A percentile compares a stretch with the other conserved stretches of the same genome.
Conservation (phyloP, 768 basidiomycete genomes). For the Collybia sordida region DNA sequence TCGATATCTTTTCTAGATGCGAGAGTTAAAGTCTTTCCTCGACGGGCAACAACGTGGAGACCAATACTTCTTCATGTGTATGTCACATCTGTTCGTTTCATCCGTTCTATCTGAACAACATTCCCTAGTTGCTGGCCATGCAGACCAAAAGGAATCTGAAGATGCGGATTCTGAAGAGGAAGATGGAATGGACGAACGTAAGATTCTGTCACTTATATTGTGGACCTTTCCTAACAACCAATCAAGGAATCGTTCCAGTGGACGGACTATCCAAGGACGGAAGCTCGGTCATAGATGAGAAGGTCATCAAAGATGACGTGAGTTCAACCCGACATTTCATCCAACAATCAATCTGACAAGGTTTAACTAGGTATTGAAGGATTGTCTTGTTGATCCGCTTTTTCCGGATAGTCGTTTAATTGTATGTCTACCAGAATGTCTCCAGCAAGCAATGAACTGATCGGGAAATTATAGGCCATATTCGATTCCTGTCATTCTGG, state of each 20-base stretch:
- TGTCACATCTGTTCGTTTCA: background rate
- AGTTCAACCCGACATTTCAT: background rate
- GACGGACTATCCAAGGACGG: background rate
- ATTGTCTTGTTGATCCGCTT: background rate
- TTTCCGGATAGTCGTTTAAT: background rate
- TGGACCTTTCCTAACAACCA: background rate
- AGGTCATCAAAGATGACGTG: background rate
- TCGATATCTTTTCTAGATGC: background rate
- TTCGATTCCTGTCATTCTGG: conserved; percentile 1
- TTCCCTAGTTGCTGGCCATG: background rate
- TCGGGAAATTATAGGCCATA: background rate
- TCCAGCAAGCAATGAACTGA: background rate
- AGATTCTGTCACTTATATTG: background rate
- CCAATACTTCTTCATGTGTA: background rate
- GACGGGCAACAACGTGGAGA: background rate
- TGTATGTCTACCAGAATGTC: background rate
- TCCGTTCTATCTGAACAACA: background rate
- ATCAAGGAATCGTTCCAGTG: background rate
- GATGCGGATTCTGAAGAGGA: background rate
- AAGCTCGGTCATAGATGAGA: background rate
- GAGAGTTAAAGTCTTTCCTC: background rate
- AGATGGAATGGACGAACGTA: conserved; percentile 4
- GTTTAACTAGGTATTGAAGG: background rate
- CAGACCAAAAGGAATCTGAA: background rate
- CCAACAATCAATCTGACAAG: background rate